Percentiles rank a stretch among this genome's conserved stretches.
These are phyloP conservation scores for Podaxis carcinomalis DNA, from an alignment of 768 basidiomycete species.

Conservation along the genomic window DNA sequence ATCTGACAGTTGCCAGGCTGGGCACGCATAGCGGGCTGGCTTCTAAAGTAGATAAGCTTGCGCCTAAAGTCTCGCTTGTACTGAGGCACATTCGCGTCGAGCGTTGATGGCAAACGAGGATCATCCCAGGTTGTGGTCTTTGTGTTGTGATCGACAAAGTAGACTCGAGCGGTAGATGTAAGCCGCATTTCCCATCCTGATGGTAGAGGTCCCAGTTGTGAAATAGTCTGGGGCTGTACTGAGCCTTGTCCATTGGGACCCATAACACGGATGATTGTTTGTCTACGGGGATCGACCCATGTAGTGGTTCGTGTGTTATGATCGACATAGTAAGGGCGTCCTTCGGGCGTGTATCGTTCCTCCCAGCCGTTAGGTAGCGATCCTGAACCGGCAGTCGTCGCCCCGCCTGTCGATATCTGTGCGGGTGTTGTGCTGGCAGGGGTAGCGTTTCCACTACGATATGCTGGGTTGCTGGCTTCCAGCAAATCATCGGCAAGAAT, in stretches of 20 bases:
- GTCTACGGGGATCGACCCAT: conserved; percentile 99
- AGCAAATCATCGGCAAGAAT: conserved; percentile 81
- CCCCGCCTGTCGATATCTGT: conserved; percentile 39
- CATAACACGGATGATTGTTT: conserved; percentile 95
- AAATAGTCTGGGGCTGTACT: conserved; percentile 91
- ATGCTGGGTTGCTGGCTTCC: conserved; percentile 56
- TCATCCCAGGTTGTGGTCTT: conserved; percentile 99
- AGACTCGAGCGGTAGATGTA: conserved; percentile 95
- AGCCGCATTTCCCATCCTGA: conserved; percentile 99
- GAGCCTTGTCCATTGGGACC: conserved; percentile 88
- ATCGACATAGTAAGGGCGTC: conserved; percentile 97
- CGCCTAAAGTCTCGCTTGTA: conserved; percentile 99
- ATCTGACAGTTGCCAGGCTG: conserved; percentile 99
- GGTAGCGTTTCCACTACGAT: conserved; percentile 27
- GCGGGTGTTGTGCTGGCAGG: conserved; percentile 31
- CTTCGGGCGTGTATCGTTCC: conserved; percentile 97
- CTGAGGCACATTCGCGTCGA: conserved; percentile 96
- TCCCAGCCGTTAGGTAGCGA: conserved; percentile 97
- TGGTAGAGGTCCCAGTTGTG: conserved; percentile 93
- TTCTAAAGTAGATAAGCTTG: conserved; percentile 99
- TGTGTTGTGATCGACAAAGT: conserved; percentile 99
- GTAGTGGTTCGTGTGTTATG: conserved; percentile 99
- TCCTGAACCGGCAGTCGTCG: conserved; percentile 73
- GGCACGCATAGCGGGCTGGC: conserved; percentile 95
- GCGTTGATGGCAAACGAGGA: conserved; percentile 89